Evolutionary conservation across 306 rosid species (phyloP), one percentile per base, ranked within the genome.

Genomic region (Boehmeria nivea): DNA sequence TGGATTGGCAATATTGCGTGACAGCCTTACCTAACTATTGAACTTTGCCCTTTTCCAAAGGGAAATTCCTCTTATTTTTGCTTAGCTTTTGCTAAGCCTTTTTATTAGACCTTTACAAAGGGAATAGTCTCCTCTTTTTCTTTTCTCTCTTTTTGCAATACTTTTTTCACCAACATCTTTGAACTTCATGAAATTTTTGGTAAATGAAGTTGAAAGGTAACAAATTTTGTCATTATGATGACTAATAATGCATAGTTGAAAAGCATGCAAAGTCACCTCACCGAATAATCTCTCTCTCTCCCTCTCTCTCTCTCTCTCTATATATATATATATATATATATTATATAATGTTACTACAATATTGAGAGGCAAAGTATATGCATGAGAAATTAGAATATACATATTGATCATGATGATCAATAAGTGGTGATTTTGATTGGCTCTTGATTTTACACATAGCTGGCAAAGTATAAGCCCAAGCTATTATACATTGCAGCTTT

Each of bases 131-230:
- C n/a, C n/a, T 1, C 9, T 31, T 31, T 31, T 31, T 4, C 5
- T 4, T 31, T 31, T 4, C 36, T 31, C 9, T 31, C 36, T 4
- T 31, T 10, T 4, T 31, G 36, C 5, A 31, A 45, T 20, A 45
- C 11, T 3, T 19, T 20, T 45, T 48, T 36, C 56, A 22, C 33
- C 38, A 37, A 36, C 57, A 48, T 27, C 28, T 60, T 60, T 38
- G 31, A 20, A 8, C 47, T 55, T 55, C 20, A 31, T 31, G 15
- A 17, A 23, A 13, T 18, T 43, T 57, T 57, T 40, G 50, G 62
- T 57, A 42, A 57, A 57, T 25, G 37, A 42, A 57, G 36, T 57
- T 40, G 49, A 57, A 42, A 57, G 20, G 46, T 21, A 33, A 36
- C 37, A 38, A 57, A 20, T 34, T 2, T 13, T 6, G 23, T 42